Evolutionary conservation across 371 early-diverging fungal genomes (phyloP), one percentile per base, ranked within the genome.

Genomic region (Enteropsectra breve): DNA sequence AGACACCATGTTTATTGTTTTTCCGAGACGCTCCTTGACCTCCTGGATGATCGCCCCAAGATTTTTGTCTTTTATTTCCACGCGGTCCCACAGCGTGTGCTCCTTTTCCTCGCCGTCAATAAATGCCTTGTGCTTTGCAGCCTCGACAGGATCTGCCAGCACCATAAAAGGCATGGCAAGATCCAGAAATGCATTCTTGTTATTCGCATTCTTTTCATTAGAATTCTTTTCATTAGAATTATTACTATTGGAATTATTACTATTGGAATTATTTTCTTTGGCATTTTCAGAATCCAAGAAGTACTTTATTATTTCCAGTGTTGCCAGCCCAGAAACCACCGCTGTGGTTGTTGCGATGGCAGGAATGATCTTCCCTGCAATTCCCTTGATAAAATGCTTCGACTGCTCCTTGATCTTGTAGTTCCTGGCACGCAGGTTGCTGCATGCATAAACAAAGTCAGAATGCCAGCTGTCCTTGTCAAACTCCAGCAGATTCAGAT

Each of bases 321-420:
- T 91, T 15, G 93, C 90, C 38, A 99, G 82, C 40, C 97, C 99
- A 33, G 95, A 92, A 3, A 99, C 91, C 72, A 97, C 82, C 6
- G 97, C 88, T 0, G 99, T 99, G 0, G 99, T 99, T 0, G 99
- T 99, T 5, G 99, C 97, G 83, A 99, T 99, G 43, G 99, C 99
- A 26, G 99, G 99, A 70, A 99, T 97, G 70, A 99, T 99, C 81
- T 91, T 91, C 37, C 99, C 99, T 1, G 99, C 97, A 82, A 99
- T 94, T 74, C 91, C 90, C 84, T 94, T 97, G 70, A 94, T 91
- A 79, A 88, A 87, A 80, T 88, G 88, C 56, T 90, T 87, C 78
- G 94, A 89, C 1, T 92, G 89, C 43, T 81, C 79, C n/a, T 84
- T 76, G 67, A 99, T 99, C 59, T 83, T 85, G 79, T 99, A 99